These are phyloP conservation scores for Camelina hispida DNA, from an alignment of 345 rosid genomes.

Conservation along the genomic window DNA sequence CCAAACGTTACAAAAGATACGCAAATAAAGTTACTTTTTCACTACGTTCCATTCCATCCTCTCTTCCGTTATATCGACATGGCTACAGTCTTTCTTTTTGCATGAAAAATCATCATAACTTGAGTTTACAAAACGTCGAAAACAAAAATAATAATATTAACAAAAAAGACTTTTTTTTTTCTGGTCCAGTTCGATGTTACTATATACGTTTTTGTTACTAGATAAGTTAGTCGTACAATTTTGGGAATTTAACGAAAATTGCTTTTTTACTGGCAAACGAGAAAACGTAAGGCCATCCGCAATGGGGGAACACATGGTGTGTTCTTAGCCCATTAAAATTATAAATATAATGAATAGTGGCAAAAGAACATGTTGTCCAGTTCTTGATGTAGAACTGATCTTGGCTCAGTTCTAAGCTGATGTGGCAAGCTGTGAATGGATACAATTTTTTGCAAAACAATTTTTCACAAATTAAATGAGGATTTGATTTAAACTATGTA, in stretches of 20 bases:
- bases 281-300: no score
- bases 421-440: no score
- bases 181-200: constrained; percentile 4
- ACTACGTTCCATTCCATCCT: neutral
- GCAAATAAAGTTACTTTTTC: constrained; percentile 12
- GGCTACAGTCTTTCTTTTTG: neutral
- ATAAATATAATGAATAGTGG: no score
- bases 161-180: neutral
- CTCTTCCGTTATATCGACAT: neutral
- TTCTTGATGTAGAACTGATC: no score
- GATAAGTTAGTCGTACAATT: neutral
- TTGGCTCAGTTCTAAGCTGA: no score
- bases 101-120: neutral
- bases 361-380: no score
- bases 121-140: neutral
- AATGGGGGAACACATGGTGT: no score
- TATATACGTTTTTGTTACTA: neutral
- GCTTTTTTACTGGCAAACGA: constrained; percentile 8
- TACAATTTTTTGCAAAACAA: no score
- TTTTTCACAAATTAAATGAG: no score
- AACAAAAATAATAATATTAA: neutral
- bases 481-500: no score
- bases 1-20: neutral
- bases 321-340: no score
- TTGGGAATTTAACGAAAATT: constrained; percentile 6